Base-by-base conservation (phyloP, 2,329 filamentous ascomycete genomes). In the Neurospora sp. region DNA sequence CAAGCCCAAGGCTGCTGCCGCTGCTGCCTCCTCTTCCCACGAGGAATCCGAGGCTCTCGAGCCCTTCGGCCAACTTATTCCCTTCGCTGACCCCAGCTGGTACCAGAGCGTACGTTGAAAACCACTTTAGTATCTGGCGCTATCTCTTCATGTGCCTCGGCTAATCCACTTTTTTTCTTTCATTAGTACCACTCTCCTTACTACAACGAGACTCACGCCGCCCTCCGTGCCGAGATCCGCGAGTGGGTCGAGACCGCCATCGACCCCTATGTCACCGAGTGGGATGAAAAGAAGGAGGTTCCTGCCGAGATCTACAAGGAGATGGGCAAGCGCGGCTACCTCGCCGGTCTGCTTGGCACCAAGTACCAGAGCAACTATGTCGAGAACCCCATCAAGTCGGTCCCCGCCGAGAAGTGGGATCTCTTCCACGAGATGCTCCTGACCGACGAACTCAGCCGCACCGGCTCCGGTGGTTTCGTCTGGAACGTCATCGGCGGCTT, bases 401-500 rank as follows among this genome's bases (percentile, higher is more conserved):
- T 99, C 12, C 81, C 91, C 0, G 84, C 92, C 0, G 93, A 97
- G 82, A 90, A 96, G 79, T 99, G 95, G 95, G 96, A 99, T 83
- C 88, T 97, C 65, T 99, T 98, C 89, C 96, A 99, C 82, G 96
- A 99, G 86, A 87, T 98, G 88, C 86, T 98, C 65, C 79, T 99
- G 71, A 98, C 95, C 1, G 96, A 99, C 76, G 96, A 99, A 86
- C 83, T 99, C 65, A 97, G 92, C 46, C 92, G 96, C 69, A 85
- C 89, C 67, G 96, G 91, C 69, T 96, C 92, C 66, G 96, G 96
- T 77, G 96, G 96, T 70, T 91, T 98, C 73, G 93, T 98, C 28
- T 98, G 96, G 96, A 97, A 97, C 81, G 84, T 98, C 76, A 91
- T 98, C 73, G 96, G 95, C 75, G 96, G 96, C n/a, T 97, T 92